Evolutionary conservation across 2,329 filamentous ascomycete genomes (phyloP), one percentile per base, ranked within the genome.

Genomic region (Sarocladiaceae sp.): DNA sequence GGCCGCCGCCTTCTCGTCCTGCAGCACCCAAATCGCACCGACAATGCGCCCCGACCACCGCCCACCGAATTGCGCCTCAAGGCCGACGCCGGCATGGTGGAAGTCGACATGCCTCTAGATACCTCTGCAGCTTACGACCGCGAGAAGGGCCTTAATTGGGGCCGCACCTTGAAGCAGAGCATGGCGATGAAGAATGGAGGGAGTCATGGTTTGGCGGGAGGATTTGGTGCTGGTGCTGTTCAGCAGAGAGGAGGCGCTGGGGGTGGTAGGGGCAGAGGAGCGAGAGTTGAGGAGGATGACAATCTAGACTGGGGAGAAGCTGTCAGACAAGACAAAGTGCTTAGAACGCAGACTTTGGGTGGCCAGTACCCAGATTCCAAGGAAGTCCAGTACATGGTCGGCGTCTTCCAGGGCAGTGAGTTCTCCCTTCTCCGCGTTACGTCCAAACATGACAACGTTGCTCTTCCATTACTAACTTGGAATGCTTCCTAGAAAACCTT

Each of bases 41-140:
- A 82, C 53, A 79, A 86, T 56, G 64, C 70, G 11, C 59, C 68
- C 42, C 71, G 72, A 11, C 62, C 70, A 44, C 68, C 81, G 20
- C 88, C 93, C 11, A 74, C 82, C 15, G 83, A 87, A 60, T 75
- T 97, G 62, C 90, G 93, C 59, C 74, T 96, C 66, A 99, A 97
- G 73, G 80, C 86, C 13, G 73, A 79, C 53, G 82, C 88, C 0
- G 92, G 92, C 52, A 88, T 97, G 72, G 77, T 97, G 53, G 94
- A 99, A 71, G 77, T 97, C 50, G 94, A 99, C 66, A 80, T 97
- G n/a, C 90, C 90, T 4, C 76, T 97, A 60, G 83, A 85, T 73
- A 42, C 37, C 6, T 40, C 76, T 52, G 68, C 67, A 54, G 86
- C 89, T 64, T 97, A 96, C 75, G 91, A 97, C 71, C 81, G 86